These are phyloP conservation scores for Rhodotorula sp. DNA, from an alignment of 1,284 basidiomycete species.

Conservation along the genomic window DNA sequence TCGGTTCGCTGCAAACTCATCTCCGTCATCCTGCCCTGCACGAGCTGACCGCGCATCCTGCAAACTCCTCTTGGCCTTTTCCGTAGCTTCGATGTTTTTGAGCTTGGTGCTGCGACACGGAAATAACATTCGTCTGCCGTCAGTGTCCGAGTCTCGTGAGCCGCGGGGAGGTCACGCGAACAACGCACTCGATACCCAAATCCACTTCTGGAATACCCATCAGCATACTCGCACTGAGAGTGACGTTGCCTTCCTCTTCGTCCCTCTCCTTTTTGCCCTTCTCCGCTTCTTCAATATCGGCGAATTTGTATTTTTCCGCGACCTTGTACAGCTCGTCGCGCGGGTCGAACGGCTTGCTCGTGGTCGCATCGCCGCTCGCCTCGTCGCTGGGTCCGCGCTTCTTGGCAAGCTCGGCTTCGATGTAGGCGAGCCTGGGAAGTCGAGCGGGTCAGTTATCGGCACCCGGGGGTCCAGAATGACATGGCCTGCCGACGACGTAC, in stretches of 20 bases:
- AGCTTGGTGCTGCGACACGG: conserved; percentile 65
- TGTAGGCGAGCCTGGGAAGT: conserved; percentile 84
- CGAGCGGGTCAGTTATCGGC: background rate
- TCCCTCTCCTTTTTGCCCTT: conserved; percentile 62
- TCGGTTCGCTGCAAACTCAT: conserved; percentile 72
- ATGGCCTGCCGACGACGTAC: conserved; percentile 56
- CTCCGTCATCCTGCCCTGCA: conserved; percentile 52
- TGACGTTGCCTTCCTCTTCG: conserved; percentile 84
- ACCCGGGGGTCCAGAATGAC: too few species aligned
- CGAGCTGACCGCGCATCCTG: conserved; percentile 55
- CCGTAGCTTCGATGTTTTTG: conserved; percentile 94
- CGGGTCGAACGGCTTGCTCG: conserved; percentile 56
- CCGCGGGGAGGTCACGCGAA: background rate
- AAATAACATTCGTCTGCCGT: background rate
- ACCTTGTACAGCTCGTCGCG: conserved; percentile 78
- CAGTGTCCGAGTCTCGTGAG: background rate
- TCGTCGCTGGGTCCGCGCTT: conserved; percentile 58
- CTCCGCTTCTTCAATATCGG: conserved; percentile 54
- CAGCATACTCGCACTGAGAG: conserved; percentile 87
- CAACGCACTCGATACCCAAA: conserved; percentile 89
- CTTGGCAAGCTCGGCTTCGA: conserved; percentile 79
- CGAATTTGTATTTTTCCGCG: conserved; percentile 61
- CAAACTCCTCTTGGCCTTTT: conserved; percentile 83
- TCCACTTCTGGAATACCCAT: conserved; percentile 94
- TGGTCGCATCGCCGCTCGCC: background rate